Percentiles rank a stretch among this genome's conserved stretches.
phyloP scores from a whole-genome alignment of 345 rosid species.

The Populus euphratica region DNA sequence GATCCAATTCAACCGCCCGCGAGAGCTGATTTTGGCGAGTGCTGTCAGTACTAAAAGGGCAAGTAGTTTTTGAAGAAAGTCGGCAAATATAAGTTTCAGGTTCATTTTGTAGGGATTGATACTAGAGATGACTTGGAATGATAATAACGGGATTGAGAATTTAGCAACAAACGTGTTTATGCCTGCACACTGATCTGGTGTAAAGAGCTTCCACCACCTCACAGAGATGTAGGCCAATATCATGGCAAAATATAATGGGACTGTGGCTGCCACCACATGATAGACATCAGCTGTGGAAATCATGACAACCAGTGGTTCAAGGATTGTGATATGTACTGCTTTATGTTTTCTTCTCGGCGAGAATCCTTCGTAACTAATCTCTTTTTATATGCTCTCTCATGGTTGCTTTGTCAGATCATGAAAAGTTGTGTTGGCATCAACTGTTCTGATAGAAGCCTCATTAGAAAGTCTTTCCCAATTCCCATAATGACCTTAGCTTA shows the following conservation, averaged over 20 bases:
- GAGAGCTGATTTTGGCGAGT: slow-evolving; percentile 43
- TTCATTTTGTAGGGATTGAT: slow-evolving; percentile 79
- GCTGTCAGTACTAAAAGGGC: slow-evolving; percentile 39
- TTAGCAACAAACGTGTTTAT: slow-evolving; percentile 89
- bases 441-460: slow-evolving; percentile 30
- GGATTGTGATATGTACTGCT: slow-evolving; percentile 1
- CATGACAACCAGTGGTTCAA: slow-evolving; percentile 31
- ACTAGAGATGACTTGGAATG: slow-evolving; percentile 66
- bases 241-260: slow-evolving; percentile 82
- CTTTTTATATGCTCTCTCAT: slow-evolving; percentile 15
- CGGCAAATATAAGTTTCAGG: slow-evolving; percentile 54
- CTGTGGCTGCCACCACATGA: slow-evolving; percentile 73
- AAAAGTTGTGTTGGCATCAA: slow-evolving; percentile 20
- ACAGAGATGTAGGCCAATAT: slow-evolving; percentile 60
- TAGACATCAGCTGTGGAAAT: slow-evolving; percentile 58
- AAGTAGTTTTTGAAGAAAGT: slow-evolving; percentile 61
- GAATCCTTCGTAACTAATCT: slow-evolving; percentile 12
- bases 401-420: slow-evolving; percentile 26
- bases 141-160: slow-evolving; percentile 70
- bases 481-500: slow-evolving; percentile 32
- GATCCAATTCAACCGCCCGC: slow-evolving; percentile 53
- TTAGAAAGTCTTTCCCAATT: slow-evolving; percentile 15
- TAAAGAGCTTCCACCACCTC: slow-evolving; percentile 65
- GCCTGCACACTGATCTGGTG: slow-evolving; percentile 82
- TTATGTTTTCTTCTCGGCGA: neutral